Conservation (phyloP, 805 yeast genomes). For the Scheffersomyces coipomensis region DNA sequence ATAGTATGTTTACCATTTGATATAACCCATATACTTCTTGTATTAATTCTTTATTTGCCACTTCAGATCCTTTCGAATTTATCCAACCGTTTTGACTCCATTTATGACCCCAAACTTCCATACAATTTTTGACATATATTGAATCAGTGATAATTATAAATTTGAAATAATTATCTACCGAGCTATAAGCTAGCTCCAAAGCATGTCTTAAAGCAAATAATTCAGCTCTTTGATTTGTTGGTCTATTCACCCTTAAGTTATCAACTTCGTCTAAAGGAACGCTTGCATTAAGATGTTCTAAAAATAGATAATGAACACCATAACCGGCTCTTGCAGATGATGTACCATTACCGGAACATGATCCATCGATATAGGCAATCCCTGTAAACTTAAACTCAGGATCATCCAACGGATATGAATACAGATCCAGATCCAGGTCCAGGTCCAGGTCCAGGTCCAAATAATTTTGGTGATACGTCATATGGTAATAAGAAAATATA, state of each 20-base stretch:
- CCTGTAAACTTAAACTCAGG: too few relatives aligned
- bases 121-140: conserved; percentile 54
- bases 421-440: too few relatives aligned
- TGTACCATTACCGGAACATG: conserved; percentile 61
- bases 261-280: conserved; percentile 42
- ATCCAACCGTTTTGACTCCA: conserved; percentile 65
- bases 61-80: conserved; percentile 39
- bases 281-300: conserved; percentile 53
- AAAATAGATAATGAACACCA: conserved; percentile 69
- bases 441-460: too few relatives aligned
- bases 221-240: conserved; percentile 84
- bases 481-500: too few relatives aligned
- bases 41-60: conserved; percentile 56
- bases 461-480: too few relatives aligned
- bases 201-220: conserved; percentile 65
- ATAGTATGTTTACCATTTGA: too few relatives aligned
- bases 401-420: too few relatives aligned
- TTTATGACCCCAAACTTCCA: conserved; percentile 54
- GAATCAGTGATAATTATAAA: conserved; percentile 42
- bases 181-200: conserved; percentile 44
- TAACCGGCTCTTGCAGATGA: conserved; percentile 51
- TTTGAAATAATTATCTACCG: too few relatives aligned
- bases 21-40: too few relatives aligned
- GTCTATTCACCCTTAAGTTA: conserved; percentile 21
- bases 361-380: conserved; percentile 82